Base-by-base conservation (phyloP, 2,329 filamentous ascomycete species). In the Aureobasidium melanogenum region DNA sequence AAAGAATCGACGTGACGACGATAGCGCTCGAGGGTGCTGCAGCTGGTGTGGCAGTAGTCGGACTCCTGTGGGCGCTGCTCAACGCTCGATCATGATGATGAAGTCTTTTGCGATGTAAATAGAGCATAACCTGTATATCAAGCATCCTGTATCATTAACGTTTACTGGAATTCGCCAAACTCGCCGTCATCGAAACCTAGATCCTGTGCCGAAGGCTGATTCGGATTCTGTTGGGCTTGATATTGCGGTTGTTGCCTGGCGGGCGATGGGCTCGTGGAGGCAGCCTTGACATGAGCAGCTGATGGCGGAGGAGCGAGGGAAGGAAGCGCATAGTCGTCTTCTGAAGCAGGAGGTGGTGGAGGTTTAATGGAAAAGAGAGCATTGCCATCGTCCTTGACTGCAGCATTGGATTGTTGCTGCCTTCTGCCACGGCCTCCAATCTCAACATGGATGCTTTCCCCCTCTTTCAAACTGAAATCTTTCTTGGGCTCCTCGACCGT, bases 111-210 rank as follows among this genome's bases (percentile, higher is more conserved):
- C 57, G 52, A 41, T 54, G 46, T 46, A 57, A 38, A 57, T 38
- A 61, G 34, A 60, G 36, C 47, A 51, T 47, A 60, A 36, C 47
- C 30, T 44, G 56, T 64, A 52, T 61, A 55, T 43, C 39, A 60
- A 60, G n/a, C 55, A 43, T 22, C 54, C 43, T 57, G 52, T 50
- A 52, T 48, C 36, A 60, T 44, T 39, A 44, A n/a, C 22, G 22
- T 34, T 72, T 67, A 82, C 69, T 82, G 80, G 76, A 95, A 95
- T 74, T 95, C 90, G 22, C 89, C 90, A 81, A 91, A 92, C 70
- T 93, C 88, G 1, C 90, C 91, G 71, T 96, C 89, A 69, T 95
- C 90, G 68, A 94, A 94, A 0, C 89, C 89, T 65, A 93, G 69
- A 62, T 91, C 86, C 69, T 86, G 72, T 17, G 78, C 77, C 43